These are phyloP conservation scores for Umbelopsis ramanniana DNA, from an alignment of 192 early-diverging fungal species.

Conservation along the genomic window DNA sequence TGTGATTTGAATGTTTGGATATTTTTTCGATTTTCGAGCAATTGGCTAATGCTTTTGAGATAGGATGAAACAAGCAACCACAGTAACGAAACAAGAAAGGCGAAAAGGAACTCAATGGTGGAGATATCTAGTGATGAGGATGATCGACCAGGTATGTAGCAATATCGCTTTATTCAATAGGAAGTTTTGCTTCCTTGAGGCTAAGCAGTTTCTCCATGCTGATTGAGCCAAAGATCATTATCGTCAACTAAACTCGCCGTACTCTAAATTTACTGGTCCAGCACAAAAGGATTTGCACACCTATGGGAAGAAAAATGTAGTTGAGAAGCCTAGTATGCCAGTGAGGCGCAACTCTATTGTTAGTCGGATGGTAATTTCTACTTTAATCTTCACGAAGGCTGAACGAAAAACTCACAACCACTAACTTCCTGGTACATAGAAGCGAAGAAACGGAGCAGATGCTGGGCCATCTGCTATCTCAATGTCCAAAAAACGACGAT, in stretches of 20 bases:
- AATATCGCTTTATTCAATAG: no score
- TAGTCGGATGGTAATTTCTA: background rate
- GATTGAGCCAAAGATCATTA: background rate
- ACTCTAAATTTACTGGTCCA: background rate
- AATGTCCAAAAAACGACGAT: background rate
- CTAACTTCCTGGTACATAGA: background rate
- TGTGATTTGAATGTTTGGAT: no score
- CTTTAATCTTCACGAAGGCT: background rate
- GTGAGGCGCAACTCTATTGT: background rate
- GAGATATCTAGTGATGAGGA: constrained; percentile 19
- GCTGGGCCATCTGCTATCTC: background rate
- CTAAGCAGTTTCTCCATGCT: no score
- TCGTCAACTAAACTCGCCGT: background rate
- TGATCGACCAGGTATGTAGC: background rate
- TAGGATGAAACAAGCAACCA: background rate
- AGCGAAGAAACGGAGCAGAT: constrained; percentile 6
- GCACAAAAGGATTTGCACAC: background rate
- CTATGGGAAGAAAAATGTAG: background rate
- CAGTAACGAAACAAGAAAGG: background rate
- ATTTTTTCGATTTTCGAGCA: background rate
- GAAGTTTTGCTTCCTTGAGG: no score
- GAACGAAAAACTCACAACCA: background rate
- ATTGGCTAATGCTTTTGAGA: background rate
- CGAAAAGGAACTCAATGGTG: constrained; percentile 20
- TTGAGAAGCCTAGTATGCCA: background rate